Conservation (phyloP, 2,329 filamentous ascomycete genomes). For the Venturiaceae sp. region DNA sequence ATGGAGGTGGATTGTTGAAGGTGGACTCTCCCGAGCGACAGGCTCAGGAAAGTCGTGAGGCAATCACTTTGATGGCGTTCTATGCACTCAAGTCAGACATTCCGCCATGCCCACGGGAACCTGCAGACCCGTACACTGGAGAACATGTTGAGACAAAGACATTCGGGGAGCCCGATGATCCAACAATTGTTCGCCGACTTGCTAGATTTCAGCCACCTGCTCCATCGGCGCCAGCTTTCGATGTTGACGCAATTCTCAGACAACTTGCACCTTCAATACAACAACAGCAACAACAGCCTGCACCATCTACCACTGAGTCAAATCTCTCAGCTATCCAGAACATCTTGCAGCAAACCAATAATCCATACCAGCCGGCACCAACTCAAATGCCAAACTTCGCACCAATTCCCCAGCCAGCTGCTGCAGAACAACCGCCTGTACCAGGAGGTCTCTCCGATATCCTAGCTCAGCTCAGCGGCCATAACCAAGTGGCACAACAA, state of each 20-base stretch:
- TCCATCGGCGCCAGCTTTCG: background rate
- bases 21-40: constrained; percentile 32
- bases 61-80: constrained; percentile 35
- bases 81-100: constrained; percentile 35
- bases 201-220: background rate
- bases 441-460: background rate
- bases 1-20: constrained; percentile 31
- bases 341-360: background rate
- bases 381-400: background rate
- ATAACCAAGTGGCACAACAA: background rate
- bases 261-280: background rate
- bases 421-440: background rate
- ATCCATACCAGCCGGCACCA: background rate
- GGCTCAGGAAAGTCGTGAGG: constrained; percentile 34
- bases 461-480: constrained; percentile 1
- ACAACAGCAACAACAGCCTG: background rate
- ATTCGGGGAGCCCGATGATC: constrained; percentile 27
- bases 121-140: constrained; percentile 21
- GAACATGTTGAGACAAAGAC: constrained; percentile 17
- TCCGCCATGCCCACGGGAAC: constrained; percentile 35
- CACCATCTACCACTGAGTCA: background rate
- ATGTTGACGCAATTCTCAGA: constrained; percentile 4
- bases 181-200: constrained; percentile 7
- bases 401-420: background rate
- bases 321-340: background rate